A percentile compares a stretch with the other conserved stretches of the same genome.
phyloP scores from a whole-genome alignment of 768 basidiomycete genomes.

The Termitomyces sp. region DNA sequence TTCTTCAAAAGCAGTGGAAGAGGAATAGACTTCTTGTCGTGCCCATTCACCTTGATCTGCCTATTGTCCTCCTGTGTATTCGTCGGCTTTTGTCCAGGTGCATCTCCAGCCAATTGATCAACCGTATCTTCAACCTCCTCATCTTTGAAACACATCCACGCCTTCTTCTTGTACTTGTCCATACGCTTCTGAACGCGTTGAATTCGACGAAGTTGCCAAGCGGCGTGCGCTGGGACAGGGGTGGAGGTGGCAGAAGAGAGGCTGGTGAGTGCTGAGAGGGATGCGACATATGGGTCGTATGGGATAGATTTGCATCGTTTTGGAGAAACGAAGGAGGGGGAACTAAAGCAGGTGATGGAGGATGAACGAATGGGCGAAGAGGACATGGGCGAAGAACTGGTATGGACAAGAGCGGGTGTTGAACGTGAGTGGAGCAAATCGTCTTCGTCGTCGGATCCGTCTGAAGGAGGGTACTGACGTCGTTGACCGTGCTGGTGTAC shows the following conservation, averaged over 20 bases:
- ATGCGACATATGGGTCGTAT: conserved; percentile 15
- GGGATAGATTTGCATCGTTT: conserved; percentile 1
- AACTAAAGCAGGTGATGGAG: conserved; percentile 5
- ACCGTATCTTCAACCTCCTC: conserved; percentile 24
- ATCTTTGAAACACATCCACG: conserved; percentile 29
- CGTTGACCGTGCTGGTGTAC: conserved; percentile 13
- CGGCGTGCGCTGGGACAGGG: conserved; percentile 33
- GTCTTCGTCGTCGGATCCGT: conserved; percentile 10
- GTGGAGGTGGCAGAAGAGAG: conserved; percentile 15
- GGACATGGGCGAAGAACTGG: conserved; percentile 11
- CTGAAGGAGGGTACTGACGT: conserved; percentile 16
- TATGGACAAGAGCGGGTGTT: conserved; percentile 11
- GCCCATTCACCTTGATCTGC: conserved; percentile 4
- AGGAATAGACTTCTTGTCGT: neutral
- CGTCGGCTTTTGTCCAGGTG: conserved; percentile 1
- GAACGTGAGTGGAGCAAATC: neutral
- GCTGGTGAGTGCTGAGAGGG: conserved; percentile 11
- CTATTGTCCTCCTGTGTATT: neutral
- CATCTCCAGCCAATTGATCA: conserved; percentile 12
- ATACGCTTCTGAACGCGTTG: conserved; percentile 29
- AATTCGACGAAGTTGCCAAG: conserved; percentile 31
- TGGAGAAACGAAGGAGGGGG: conserved; percentile 10
- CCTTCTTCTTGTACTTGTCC: conserved; percentile 30
- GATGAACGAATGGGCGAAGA: conserved; percentile 12
- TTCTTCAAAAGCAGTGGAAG: conserved; percentile 9